phyloP scores from a whole-genome alignment of 495 filamentous ascomycete species.

The Trichoderma parareesei region DNA sequence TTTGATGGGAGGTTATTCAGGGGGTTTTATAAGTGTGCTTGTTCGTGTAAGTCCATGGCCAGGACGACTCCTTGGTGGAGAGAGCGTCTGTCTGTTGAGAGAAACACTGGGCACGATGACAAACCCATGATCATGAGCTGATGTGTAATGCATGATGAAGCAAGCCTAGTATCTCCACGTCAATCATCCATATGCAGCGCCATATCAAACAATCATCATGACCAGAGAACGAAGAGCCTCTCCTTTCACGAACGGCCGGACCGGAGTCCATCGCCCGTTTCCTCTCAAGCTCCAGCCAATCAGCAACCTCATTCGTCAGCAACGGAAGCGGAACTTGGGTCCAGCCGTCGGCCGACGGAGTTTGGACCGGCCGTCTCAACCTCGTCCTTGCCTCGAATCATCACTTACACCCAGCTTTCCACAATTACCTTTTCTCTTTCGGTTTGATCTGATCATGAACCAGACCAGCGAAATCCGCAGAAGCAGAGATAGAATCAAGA shows the following conservation, averaged over 20 bases:
- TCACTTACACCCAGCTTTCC: neutral
- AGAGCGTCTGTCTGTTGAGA: neutral
- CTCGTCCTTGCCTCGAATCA: neutral
- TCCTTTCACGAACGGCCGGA: neutral
- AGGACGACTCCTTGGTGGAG: neutral
- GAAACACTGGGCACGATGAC: neutral
- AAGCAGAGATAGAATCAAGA: neutral
- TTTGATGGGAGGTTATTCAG: neutral
- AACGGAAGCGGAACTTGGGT: neutral
- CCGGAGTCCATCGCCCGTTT: neutral
- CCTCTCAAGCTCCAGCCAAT: neutral
- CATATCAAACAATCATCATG: no score
- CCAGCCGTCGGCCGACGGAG: slow-evolving; percentile 1
- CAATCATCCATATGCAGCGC: no score
- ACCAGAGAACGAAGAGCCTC: no score
- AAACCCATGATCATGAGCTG: neutral
- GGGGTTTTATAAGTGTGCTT: neutral
- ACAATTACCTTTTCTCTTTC: neutral
- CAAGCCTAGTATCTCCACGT: no score
- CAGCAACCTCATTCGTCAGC: neutral
- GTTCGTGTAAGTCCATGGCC: neutral
- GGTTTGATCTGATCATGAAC: neutral
- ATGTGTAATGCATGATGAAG: neutral
- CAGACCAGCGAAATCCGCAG: neutral
- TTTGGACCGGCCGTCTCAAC: neutral